Evolutionary conservation across 805 yeast species (phyloP), one percentile per base, ranked within the genome.

Genomic region (Geotrichum ghanense): DNA sequence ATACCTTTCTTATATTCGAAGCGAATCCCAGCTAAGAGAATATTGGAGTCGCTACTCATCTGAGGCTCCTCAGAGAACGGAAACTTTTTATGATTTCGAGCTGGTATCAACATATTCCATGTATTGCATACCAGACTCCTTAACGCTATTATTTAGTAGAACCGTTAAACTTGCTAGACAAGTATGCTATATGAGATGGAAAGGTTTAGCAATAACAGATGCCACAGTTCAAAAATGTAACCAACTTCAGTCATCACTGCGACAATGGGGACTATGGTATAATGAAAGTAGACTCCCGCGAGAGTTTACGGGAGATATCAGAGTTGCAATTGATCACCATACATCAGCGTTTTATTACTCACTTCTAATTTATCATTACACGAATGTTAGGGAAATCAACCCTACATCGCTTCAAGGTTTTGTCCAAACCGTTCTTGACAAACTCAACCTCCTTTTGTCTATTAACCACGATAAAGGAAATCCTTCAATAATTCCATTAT

Each of bases 111-210:
- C 89, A 1, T 94, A 83, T 61, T 84, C 89, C 0, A 67, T 86
- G 44, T 86, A 84, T 59, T 95, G 95, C 0, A 66, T 87, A 47
- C 95, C 95, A 5, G 85, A 83, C 56, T 82, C 95, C 2, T 66
- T 87, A 40, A 80, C 85, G 47, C 55, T 79, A 20, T 64, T 86
- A 46, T 84, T 87, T 63, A 75, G 83, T 48, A 85, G 82, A 51
- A 79, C 83, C 14, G 86, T 83, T 1, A 76, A 76, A 49, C 60
- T 84, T 27, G 70, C 83, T 16, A 70, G 89, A 45, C 74, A 78
- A 49, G 81, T 78, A 48, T 72, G 76, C 48, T 75, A 75, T 56
- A 74, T 72, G 53, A 52, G 60, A 47, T 52, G 37, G 46, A 49
- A 49, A 47, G 61, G 46, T 45, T 56, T 37, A 44, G 55, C 47